Base-by-base conservation (phyloP, 305 asterid genomes). In the Stenogyne calaminthoides region DNA sequence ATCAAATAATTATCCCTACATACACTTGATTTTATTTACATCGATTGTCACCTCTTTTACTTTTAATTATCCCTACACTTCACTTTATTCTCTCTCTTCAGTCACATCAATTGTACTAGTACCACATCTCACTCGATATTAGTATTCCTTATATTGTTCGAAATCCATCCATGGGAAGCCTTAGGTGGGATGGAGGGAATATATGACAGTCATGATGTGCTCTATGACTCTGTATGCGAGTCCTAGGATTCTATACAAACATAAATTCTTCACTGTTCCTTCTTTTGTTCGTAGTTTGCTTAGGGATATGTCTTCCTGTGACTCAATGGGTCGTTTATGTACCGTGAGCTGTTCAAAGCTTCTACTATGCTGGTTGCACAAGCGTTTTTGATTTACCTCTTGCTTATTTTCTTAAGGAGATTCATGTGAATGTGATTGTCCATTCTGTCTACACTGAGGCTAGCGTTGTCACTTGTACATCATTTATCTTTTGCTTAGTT, bases 261-360 rank as follows among this genome's bases (percentile, higher is more conserved):
- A 7, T 67, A 36, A 9, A 68, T 49, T 10, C 55, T 49, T 22
- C 39, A 10, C 15, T 40, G n/a, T 67, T 59, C 57, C 10, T 5
- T 18, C 11, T 39, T 55, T 7, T 19, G 40, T 42, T 42, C 49
- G n/a, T 16, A 55, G 25, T 70, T 63, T 27, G 11, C 18, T 71
- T 20, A 44, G 27, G 70, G 42, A 54, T 19, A 32, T 19, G 32
- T 18, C 10, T 8, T 63, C 32, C 25, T 12, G 27, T 19, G 64
- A 61, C 12, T 36, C 7, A 37, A 72, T 62, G 49, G 64, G 70
- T 62, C 16, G 4, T 76, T 57, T 40, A 51, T 36, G 18, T 9
- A 40, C 47, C 2, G n/a, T 40, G 47, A 40, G 47, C 2, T 40
- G 47, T 40, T 40, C 65, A 32, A 67, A 39, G 51, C 54, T 67